Evolutionary conservation across 306 rosid genomes (phyloP).

Genomic region (Arachis hypogaea): DNA sequence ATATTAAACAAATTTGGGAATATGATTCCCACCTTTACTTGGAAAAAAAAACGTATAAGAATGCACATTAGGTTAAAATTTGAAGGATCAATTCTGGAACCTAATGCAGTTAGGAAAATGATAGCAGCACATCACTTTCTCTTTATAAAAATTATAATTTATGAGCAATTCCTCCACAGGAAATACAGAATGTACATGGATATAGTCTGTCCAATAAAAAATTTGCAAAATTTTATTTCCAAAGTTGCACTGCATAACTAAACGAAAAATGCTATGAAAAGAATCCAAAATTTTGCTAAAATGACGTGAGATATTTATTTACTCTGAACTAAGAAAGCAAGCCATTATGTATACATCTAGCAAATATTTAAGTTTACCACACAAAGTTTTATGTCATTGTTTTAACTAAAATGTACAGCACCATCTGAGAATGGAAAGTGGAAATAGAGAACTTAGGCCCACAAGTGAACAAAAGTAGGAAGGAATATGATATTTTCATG

Average conservation of each 20-base stretch:
- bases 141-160: conserved; percentile 16
- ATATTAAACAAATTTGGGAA: conserved; percentile 56
- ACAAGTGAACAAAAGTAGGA: conserved; percentile 49
- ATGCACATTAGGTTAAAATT: conserved; percentile 44
- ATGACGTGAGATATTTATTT: neutral
- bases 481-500: conserved; percentile 69
- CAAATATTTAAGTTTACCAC: too few species aligned
- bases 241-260: conserved; percentile 17
- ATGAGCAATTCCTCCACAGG: conserved; percentile 35
- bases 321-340: neutral
- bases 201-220: conserved; percentile 30
- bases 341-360: too few species aligned
- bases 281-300: neutral
- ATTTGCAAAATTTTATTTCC: neutral
- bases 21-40: conserved; percentile 76
- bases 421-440: conserved; percentile 51
- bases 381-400: neutral
- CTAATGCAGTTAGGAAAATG: conserved; percentile 57
- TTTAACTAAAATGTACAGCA: conserved; percentile 45
- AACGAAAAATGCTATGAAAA: neutral
- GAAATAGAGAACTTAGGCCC: conserved; percentile 50
- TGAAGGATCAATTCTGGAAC: conserved; percentile 67
- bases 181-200: conserved; percentile 35
- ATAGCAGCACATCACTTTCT: conserved; percentile 35
- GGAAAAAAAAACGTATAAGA: conserved; percentile 51